Evolutionary conservation across 2,329 filamentous ascomycete genomes (phyloP).

Genomic region (Aspergillus neoniger): DNA sequence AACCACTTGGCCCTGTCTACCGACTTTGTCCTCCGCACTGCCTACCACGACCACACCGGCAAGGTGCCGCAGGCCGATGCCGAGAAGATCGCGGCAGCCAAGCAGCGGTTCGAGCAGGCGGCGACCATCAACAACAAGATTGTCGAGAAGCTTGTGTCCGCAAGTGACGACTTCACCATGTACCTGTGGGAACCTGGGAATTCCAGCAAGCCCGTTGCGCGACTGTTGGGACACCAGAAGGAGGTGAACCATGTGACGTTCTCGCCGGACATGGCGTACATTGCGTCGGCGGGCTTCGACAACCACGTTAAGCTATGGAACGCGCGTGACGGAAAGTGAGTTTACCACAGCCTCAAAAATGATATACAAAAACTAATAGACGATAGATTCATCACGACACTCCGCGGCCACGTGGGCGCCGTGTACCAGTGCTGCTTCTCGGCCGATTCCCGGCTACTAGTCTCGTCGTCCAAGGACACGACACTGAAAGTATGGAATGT

Average conservation of each 20-base stretch:
- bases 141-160: constrained; percentile 82
- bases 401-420: constrained; percentile 85
- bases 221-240: constrained; percentile 92
- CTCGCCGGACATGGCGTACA: constrained; percentile 82
- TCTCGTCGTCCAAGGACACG: constrained; percentile 86
- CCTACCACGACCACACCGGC: constrained; percentile 80
- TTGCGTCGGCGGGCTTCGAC: constrained; percentile 88
- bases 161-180: constrained; percentile 94
- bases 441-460: constrained; percentile 84
- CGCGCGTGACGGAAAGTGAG: constrained; percentile 64
- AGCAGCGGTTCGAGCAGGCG: constrained; percentile 80
- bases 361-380: constrained; percentile 10
- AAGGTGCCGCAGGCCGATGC: constrained; percentile 68
- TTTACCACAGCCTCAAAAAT: constrained; percentile 6
- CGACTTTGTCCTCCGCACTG: constrained; percentile 83
- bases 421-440: constrained; percentile 94
- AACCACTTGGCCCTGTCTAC: constrained; percentile 94
- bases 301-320: constrained; percentile 95
- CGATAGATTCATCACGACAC: constrained; percentile 75
- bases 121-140: constrained; percentile 74
- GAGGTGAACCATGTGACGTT: constrained; percentile 95
- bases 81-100: constrained; percentile 73
- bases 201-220: constrained; percentile 80
- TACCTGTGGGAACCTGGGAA: constrained; percentile 86
- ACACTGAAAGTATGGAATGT: constrained; percentile 96